Base-by-base conservation (phyloP, 2,329 filamentous ascomycete genomes). In the Cercospora sesami region DNA sequence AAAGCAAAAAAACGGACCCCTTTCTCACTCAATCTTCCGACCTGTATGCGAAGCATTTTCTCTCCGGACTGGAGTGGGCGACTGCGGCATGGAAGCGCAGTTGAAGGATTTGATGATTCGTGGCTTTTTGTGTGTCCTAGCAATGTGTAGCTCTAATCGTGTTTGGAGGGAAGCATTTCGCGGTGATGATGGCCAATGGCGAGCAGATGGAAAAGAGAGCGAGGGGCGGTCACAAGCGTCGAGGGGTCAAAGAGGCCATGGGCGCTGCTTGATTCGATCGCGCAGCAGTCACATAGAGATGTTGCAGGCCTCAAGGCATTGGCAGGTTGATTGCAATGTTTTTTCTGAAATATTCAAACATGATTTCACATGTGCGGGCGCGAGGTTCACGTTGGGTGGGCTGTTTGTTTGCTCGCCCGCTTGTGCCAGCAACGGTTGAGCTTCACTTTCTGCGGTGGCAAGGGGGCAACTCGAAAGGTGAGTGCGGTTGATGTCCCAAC, bases 231-330 rank as follows among this genome's bases (percentile, higher is more conserved):
- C 18, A 21, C 23, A 59, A 53, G 31, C 31, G 28, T 21, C 30
- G 12, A 59, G 30, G n/a, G 28, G 55, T 23, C 55, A 59, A 18
- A 36, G 5, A n/a, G 45, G 10, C 14, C 28, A 53, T 16, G 45
- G 28, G 45, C 28, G 23, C 60, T 45, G 60, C 21, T 67, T 16
- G 57, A 36, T 64, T 48, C 14, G 30, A 39, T 59, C 45, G 42
- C 60, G 60, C 60, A 53, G 45, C 60, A 63, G 55, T 59, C 55
- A 33, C 28, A 31, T 63, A 53, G 42, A 63, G 60, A 51, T 63
- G 60, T 51, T 63, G 42, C 42, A 36, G 60, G 42, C 60, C 60
- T 36, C 42, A 53, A 31, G 42, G 23, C 26, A 51, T 63, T 51
- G 60, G 42, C 42, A 42, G 45, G 30, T 62, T 26, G 36, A 31